A percentile compares a stretch with the other conserved stretches of the same genome.
phyloP scores from a whole-genome alignment of 139 green algal genomes.

The Edaphochlamys debaryana region DNA sequence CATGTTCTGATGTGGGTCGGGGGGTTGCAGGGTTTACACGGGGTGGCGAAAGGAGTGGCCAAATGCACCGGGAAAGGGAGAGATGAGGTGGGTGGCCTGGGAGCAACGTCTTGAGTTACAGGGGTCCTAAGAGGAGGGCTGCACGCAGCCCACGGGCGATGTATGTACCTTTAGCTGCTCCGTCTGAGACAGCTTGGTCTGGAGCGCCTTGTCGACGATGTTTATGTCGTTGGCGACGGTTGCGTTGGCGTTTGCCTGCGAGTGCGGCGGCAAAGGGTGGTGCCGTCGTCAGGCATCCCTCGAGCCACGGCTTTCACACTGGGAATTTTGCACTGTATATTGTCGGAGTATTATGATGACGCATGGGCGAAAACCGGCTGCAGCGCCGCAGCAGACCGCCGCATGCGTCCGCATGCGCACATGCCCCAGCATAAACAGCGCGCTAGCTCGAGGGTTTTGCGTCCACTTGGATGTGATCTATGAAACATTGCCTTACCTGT shows the following conservation, averaged over 20 bases:
- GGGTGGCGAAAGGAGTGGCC: background rate
- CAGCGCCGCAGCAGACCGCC: no score
- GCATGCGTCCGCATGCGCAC: no score
- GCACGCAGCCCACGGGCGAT: no score
- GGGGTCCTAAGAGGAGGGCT: no score
- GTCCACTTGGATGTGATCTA: no score
- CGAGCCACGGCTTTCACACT: background rate
- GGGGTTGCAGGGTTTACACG: background rate
- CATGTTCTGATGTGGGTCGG: constrained; percentile 13
- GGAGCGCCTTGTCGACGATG: constrained; percentile 17
- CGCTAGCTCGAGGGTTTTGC: no score
- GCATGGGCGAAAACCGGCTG: no score
- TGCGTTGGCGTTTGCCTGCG: background rate
- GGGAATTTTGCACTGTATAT: background rate
- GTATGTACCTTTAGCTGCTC: constrained; percentile 38
- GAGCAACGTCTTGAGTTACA: background rate
- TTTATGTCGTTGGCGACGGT: constrained; percentile 24
- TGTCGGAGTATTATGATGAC: no score
- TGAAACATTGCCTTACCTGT: constrained; percentile 30
- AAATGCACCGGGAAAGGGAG: no score
- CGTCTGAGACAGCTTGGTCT: constrained; percentile 22
- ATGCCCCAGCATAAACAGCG: no score
- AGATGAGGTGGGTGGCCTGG: background rate
- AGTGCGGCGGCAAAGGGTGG: no score
- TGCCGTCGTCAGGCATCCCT: no score